Base-by-base conservation (phyloP, 805 yeast genomes). In the Phaffomyces thermotolerans region DNA sequence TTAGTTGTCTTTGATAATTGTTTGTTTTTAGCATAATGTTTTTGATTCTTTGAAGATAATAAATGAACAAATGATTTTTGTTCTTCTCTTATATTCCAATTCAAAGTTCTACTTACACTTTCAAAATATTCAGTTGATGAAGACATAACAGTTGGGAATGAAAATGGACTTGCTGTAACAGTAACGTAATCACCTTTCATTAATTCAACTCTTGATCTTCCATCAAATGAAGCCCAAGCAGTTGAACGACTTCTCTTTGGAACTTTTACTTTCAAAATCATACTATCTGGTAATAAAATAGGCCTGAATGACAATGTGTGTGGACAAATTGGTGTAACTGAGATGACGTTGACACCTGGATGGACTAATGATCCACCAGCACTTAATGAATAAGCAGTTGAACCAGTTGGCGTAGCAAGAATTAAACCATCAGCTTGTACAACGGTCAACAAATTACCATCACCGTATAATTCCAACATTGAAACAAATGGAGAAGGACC, bases 181-280 rank as follows among this genome's bases (percentile, higher is more conserved):
- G 89, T 78, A 30, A 93, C 85, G 54, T 86, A 89, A 60, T 88
- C 93, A 8, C 98, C 97, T 44, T 78, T 79, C 30, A 68, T 64
- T 38, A 93, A 65, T 60, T 93, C 96, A 4, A 88, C 82, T 35
- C 98, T 69, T 20, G 81, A 79, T 52, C 93, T 81, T 12, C 99
- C 99, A 64, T 93, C 99, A 60, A 93, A 93, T 2, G 96, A 82
- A 1, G 95, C 95, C 95, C 96, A 93, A 0, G 98, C 97, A 0
- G 96, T 86, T 6, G 93, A 79, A 41, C 99, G 68, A 36, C 95
- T 82, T 44, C 73, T 75, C 42, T 79, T 66, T 0, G 98, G 96
- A 4, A 89, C 95, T 54, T 83, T 84, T 6, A 91, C 84, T 54
- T 78, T 82, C 46, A 91, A 66, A 23, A 75, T 71, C 90, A 90